These are phyloP conservation scores for Cladophialophora carrionii DNA, from an alignment of 2,329 filamentous ascomycete species.

Conservation along the genomic window DNA sequence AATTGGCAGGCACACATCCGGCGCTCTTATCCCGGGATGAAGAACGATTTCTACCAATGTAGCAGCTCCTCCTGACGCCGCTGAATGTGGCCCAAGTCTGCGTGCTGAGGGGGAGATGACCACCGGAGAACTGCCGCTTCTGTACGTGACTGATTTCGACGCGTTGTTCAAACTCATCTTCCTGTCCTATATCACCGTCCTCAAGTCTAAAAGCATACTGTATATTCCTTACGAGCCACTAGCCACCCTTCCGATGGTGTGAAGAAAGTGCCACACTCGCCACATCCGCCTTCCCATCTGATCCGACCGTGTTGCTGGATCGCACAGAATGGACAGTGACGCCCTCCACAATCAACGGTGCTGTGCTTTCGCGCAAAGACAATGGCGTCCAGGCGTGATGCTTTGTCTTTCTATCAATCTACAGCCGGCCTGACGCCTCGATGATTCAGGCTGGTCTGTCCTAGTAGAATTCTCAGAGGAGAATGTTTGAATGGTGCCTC, in stretches of 20 bases:
- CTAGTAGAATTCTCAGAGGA: background rate
- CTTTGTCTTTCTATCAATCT: background rate
- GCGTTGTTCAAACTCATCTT: background rate
- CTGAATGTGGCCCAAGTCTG: background rate
- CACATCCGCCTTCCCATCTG: background rate
- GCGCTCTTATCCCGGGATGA: background rate
- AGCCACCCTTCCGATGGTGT: background rate
- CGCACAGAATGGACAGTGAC: background rate
- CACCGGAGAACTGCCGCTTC: slow-evolving; percentile 16
- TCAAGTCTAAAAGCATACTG: background rate
- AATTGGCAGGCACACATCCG: background rate
- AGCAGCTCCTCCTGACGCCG: background rate
- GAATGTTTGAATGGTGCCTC: background rate
- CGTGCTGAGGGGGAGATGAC: slow-evolving; percentile 1
- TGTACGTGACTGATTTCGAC: background rate
- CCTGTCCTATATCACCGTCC: background rate
- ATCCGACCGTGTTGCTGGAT: background rate
- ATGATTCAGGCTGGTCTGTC: too few relatives aligned
- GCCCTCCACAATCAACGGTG: background rate
- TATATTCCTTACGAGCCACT: background rate
- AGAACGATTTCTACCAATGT: background rate
- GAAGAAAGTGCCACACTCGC: background rate
- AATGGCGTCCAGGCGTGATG: background rate
- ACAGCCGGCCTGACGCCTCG: too few relatives aligned
- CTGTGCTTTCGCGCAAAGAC: background rate